phyloP scores from a whole-genome alignment of 164 flowering plant genomes.

The Vitis rupestris region DNA sequence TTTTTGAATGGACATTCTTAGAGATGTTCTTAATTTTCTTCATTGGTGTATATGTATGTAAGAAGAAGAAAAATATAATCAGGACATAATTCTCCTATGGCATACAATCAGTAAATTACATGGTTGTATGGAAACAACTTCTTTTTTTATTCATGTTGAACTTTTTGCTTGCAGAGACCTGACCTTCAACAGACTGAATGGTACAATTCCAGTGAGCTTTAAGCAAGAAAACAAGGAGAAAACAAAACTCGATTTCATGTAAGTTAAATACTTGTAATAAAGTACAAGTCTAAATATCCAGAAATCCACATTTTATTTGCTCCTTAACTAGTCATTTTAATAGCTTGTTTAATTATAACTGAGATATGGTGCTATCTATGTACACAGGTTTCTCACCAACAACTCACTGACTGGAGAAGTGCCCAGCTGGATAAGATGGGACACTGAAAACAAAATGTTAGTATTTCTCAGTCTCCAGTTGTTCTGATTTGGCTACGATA shows the following conservation, averaged over 20 bases:
- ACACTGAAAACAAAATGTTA: constrained; percentile 36
- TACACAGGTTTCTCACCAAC: constrained; percentile 64
- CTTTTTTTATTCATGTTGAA: no score
- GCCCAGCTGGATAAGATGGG: constrained; percentile 41
- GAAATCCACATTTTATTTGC: no score
- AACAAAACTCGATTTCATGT: constrained; percentile 25
- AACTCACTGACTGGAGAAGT: constrained; percentile 62
- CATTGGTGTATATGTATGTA: no score
- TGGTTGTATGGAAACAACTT: no score
- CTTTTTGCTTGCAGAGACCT: constrained; percentile 46
- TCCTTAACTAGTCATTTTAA: background rate
- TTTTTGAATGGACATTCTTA: no score
- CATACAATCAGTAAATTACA: no score
- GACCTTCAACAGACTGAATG: constrained; percentile 58
- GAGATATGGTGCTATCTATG: constrained; percentile 2
- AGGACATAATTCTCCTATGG: no score
- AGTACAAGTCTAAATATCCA: background rate
- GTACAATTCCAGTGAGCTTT: constrained; percentile 42
- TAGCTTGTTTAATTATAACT: background rate
- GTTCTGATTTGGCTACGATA: no score
- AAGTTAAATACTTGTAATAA: constrained; percentile 15
- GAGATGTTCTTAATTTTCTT: no score
- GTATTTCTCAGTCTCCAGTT: constrained; percentile 19
- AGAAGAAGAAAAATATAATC: no score
- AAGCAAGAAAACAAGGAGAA: background rate